Conservation (phyloP, 805 yeast species). For the Ogataea populi-albae region DNA sequence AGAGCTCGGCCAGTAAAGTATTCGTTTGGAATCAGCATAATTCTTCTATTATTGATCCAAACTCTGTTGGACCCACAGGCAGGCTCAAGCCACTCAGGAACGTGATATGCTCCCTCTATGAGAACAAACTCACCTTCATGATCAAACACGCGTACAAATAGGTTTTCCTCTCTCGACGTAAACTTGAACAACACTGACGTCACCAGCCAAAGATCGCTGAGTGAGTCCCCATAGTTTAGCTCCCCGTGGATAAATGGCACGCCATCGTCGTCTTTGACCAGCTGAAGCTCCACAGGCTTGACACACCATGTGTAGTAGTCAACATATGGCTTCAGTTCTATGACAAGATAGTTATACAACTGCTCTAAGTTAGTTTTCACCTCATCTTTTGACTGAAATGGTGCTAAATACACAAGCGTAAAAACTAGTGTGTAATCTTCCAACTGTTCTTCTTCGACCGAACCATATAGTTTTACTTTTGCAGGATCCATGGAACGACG, state of each 20-base stretch:
- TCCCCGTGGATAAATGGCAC: slow-evolving; percentile 37
- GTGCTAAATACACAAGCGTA: slow-evolving; percentile 30
- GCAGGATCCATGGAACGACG: slow-evolving; percentile 11
- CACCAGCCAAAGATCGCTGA: slow-evolving; percentile 46
- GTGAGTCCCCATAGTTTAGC: slow-evolving; percentile 41
- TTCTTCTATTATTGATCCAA: slow-evolving; percentile 47
- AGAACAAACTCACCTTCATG: slow-evolving; percentile 56
- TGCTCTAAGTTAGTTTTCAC: slow-evolving; percentile 11
- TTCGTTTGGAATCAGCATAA: slow-evolving; percentile 40
- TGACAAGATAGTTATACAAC: slow-evolving; percentile 20
- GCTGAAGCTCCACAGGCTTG: slow-evolving; percentile 24
- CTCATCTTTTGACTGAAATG: slow-evolving; percentile 25
- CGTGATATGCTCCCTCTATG: slow-evolving; percentile 43
- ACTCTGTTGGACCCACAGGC: slow-evolving; percentile 46
- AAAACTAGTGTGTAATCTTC: slow-evolving; percentile 23
- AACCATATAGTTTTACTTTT: slow-evolving; percentile 6
- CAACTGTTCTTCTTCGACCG: slow-evolving; percentile 12
- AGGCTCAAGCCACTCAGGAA: slow-evolving; percentile 49
- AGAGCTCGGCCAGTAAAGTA: slow-evolving; percentile 36
- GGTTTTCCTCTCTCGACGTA: slow-evolving; percentile 26
- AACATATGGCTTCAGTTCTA: slow-evolving; percentile 36
- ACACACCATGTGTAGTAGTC: slow-evolving; percentile 42
- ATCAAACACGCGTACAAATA: slow-evolving; percentile 47
- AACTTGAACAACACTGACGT: slow-evolving; percentile 39
- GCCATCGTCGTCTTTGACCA: slow-evolving; percentile 9